A percentile compares a stretch with the other conserved stretches of the same genome.
Conservation (phyloP, 2,329 filamentous ascomycete species). For the Pestalotiopsis sp. region DNA sequence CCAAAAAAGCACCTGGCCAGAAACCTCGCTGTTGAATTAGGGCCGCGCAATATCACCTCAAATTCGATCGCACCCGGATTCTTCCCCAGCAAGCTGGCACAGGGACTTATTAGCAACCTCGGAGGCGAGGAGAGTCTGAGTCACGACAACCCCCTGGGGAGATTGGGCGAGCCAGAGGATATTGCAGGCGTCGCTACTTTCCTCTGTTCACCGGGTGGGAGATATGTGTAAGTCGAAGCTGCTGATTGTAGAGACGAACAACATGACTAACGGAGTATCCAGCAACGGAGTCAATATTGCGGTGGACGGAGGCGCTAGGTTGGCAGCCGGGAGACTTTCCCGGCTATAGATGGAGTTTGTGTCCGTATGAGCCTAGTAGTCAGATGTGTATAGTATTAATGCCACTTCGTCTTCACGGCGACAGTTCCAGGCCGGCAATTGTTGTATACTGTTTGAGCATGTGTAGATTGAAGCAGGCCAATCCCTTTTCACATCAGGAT, state of each 20-base stretch:
- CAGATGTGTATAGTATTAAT: too few relatives aligned
- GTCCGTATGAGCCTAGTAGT: background rate
- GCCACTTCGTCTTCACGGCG: too few relatives aligned
- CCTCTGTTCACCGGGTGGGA: constrained; percentile 52
- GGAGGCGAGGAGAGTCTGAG: constrained; percentile 58
- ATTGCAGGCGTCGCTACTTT: constrained; percentile 62
- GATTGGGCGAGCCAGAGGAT: constrained; percentile 60
- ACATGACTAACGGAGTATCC: constrained; percentile 8
- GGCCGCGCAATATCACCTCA: constrained; percentile 63
- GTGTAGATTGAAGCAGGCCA: too few relatives aligned
- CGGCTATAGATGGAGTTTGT: constrained; percentile 20
- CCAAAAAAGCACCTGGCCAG: constrained; percentile 55
- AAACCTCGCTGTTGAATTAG: constrained; percentile 52
- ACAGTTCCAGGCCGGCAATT: too few relatives aligned
- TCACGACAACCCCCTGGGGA: constrained; percentile 52
- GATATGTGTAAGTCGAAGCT: constrained; percentile 45
- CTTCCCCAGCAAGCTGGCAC: constrained; percentile 70
- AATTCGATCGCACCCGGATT: constrained; percentile 71
- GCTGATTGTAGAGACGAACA: background rate
- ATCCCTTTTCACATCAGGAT: too few relatives aligned
- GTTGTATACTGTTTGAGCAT: too few relatives aligned
- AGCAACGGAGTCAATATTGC: constrained; percentile 39
- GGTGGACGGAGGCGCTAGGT: constrained; percentile 34
- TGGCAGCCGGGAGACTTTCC: constrained; percentile 29
- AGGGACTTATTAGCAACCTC: constrained; percentile 60